These are phyloP conservation scores for Earliella scabrosa DNA, from an alignment of 1,284 basidiomycete species.

Conservation along the genomic window DNA sequence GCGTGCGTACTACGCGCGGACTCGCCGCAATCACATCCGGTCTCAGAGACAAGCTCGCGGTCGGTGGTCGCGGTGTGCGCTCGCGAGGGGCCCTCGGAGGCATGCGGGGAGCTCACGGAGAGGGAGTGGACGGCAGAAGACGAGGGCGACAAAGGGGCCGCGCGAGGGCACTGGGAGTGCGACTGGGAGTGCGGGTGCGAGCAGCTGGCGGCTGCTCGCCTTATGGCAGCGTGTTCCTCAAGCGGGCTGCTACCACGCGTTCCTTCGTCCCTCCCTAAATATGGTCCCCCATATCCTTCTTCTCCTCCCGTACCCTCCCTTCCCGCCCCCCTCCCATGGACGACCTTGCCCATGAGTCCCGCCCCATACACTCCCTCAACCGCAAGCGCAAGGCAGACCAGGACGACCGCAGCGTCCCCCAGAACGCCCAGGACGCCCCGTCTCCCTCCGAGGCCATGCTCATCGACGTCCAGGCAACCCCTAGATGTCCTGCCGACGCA, in stretches of 20 bases:
- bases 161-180: too few species aligned
- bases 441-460: constrained; percentile 30
- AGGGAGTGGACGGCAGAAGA: neutral
- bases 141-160: constrained; percentile 1
- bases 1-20: neutral
- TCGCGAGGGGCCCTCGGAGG: neutral
- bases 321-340: constrained; percentile 48
- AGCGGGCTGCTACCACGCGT: constrained; percentile 38
- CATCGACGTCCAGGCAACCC: constrained; percentile 37
- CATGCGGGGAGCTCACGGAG: neutral
- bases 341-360: constrained; percentile 50
- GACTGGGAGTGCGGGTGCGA: neutral
- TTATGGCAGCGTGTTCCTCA: constrained; percentile 36
- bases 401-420: constrained; percentile 42
- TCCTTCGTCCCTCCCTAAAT: constrained; percentile 37
- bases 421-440: constrained; percentile 32
- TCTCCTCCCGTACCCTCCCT: constrained; percentile 34
- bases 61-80: neutral
- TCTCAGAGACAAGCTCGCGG: neutral
- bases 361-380: constrained; percentile 41
- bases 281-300: constrained; percentile 37
- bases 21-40: neutral
- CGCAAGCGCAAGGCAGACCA: constrained; percentile 61
- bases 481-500: constrained; percentile 41
- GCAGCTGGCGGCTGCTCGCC: constrained; percentile 15